Conservation (phyloP, 805 yeast genomes). For the Danielozyma ontarioensis region DNA sequence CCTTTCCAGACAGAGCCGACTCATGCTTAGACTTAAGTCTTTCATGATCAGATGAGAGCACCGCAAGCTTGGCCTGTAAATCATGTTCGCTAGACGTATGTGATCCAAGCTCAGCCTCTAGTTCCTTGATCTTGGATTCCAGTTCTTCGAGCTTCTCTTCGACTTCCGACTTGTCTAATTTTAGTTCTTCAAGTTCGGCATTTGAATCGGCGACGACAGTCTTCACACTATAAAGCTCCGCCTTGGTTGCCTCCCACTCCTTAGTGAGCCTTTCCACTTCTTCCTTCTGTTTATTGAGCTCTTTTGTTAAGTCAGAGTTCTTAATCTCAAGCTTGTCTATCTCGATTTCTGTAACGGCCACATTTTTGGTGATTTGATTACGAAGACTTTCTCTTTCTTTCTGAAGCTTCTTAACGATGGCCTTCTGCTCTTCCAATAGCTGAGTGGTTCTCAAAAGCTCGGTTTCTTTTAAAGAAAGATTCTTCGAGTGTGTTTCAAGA, state of each 20-base stretch:
- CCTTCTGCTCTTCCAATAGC: constrained; percentile 1
- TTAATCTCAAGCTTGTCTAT: neutral
- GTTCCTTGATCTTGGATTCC: neutral
- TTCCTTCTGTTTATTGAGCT: neutral
- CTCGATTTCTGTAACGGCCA: neutral
- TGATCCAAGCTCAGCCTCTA: neutral
- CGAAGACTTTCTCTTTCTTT: neutral
- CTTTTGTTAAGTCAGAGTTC: neutral
- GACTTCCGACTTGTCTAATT: neutral
- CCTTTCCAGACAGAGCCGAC: too few relatives aligned
- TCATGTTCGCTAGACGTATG: too few relatives aligned
- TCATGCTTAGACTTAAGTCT: too few relatives aligned
- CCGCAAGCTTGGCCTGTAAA: too few relatives aligned
- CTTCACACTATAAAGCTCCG: constrained; percentile 16
- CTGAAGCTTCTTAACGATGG: neutral
- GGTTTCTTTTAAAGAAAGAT: neutral
- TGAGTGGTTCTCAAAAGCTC: neutral
- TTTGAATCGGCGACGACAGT: constrained; percentile 2
- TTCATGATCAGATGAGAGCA: too few relatives aligned
- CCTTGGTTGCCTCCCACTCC: constrained; percentile 9
- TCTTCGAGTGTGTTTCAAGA: constrained; percentile 2
- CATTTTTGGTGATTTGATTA: neutral
- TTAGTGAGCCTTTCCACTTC: neutral
- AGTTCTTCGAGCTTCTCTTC: neutral
- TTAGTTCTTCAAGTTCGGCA: neutral